phyloP scores from a whole-genome alignment of 2,329 filamentous ascomycete genomes.

The Cercospora zeina region DNA sequence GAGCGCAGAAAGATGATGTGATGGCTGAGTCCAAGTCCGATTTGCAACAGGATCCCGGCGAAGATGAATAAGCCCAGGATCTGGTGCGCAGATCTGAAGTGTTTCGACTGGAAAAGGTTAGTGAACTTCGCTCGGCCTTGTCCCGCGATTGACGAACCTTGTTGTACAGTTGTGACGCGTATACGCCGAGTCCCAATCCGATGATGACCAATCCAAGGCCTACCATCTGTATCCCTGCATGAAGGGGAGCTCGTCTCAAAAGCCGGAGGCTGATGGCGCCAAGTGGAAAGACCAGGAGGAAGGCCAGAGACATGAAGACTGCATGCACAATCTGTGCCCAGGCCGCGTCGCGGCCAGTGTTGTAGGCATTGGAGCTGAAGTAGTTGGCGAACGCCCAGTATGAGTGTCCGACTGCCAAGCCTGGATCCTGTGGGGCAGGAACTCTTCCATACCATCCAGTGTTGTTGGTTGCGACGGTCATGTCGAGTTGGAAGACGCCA shows the following conservation, averaged over 20 bases:
- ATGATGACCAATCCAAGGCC: conserved; percentile 43
- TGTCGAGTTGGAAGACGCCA: conserved; percentile 46
- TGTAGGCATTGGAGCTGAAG: conserved; percentile 32
- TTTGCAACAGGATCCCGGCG: conserved; percentile 41
- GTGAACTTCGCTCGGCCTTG: background rate
- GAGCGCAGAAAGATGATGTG: conserved; percentile 41
- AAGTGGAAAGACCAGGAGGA: conserved; percentile 42
- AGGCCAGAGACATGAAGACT: conserved; percentile 41
- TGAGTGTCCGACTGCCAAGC: conserved; percentile 24
- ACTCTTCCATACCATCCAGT: conserved; percentile 39
- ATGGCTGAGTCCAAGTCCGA: conserved; percentile 44
- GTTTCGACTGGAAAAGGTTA: conserved; percentile 40
- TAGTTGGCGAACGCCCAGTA: conserved; percentile 34
- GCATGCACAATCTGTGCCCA: conserved; percentile 35
- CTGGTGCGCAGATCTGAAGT: conserved; percentile 50
- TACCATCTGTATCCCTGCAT: conserved; percentile 45
- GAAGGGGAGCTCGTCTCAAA: conserved; percentile 45
- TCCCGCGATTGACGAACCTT: conserved; percentile 38
- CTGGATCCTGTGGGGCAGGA: conserved; percentile 39
- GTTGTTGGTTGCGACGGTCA: conserved; percentile 42
- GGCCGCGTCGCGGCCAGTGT: conserved; percentile 30
- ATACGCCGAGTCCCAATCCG: conserved; percentile 46
- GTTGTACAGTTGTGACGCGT: conserved; percentile 45
- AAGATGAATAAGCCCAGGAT: conserved; percentile 49
- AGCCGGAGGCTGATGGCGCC: conserved; percentile 44